A percentile compares a stretch with the other conserved stretches of the same genome.
These are phyloP conservation scores for Nicotiana sylvestris DNA, from an alignment of 257 asterid species.

Conservation along the genomic window DNA sequence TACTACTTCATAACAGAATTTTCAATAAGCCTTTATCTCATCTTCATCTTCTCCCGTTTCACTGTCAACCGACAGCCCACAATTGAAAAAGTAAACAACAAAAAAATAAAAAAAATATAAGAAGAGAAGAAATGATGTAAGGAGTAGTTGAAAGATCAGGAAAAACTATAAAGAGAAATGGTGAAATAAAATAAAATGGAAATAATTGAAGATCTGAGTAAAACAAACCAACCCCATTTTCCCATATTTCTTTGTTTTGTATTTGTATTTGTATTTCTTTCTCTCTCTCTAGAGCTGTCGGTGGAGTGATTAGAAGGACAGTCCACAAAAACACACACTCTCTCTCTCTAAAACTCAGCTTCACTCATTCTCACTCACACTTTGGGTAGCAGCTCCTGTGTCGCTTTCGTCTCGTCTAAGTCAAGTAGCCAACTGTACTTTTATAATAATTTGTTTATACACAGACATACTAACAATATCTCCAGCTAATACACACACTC, in stretches of 20 bases:
- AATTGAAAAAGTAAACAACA: background rate
- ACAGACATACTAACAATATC: background rate
- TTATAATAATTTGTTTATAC: background rate
- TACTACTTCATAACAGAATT: background rate
- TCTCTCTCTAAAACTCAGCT: constrained; percentile 22
- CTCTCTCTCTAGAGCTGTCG: constrained; percentile 13
- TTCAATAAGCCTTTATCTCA: background rate
- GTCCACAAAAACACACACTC: background rate
- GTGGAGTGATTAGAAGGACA: constrained; percentile 3
- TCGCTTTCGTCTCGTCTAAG: constrained; percentile 55
- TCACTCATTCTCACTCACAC: constrained; percentile 18
- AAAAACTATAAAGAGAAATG: background rate
- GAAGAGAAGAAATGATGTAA: background rate
- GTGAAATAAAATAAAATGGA: background rate
- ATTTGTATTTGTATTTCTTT: too few species aligned
- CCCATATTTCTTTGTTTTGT: background rate
- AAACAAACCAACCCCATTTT: background rate
- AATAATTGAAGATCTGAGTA: constrained; percentile 4
- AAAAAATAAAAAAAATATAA: background rate
- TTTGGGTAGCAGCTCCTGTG: constrained; percentile 32
- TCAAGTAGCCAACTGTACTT: constrained; percentile 3
- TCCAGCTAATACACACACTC: constrained; percentile 28
- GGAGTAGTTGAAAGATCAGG: background rate
- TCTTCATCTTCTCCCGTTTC: background rate
- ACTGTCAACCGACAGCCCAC: background rate